Conservation (phyloP, 441 rosid species). For the Eruca vesicaria region DNA sequence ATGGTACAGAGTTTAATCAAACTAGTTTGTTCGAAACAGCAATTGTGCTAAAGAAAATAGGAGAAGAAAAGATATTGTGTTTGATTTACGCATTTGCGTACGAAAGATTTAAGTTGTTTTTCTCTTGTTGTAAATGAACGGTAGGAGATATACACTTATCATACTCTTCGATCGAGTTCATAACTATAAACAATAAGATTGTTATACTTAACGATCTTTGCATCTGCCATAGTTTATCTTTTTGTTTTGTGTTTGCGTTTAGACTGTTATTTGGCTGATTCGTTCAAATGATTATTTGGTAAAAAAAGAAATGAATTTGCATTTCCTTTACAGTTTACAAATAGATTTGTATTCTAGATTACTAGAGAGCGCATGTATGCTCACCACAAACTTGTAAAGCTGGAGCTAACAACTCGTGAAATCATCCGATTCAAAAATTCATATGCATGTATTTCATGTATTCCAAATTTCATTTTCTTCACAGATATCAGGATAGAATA, state of each 20-base stretch:
- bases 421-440: neutral
- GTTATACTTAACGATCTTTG: neutral
- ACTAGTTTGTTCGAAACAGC: neutral
- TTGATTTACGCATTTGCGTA: neutral
- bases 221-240: neutral
- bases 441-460: neutral
- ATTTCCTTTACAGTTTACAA: neutral
- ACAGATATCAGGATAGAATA: neutral
- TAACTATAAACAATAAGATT: neutral
- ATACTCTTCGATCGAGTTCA: neutral
- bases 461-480: neutral
- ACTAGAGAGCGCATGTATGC: neutral
- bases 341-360: neutral
- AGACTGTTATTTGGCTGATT: neutral
- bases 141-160: neutral
- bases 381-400: neutral
- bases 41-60: neutral
- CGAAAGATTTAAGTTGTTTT: neutral
- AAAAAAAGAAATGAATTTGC: neutral
- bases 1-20: neutral
- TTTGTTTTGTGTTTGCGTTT: neutral
- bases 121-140: neutral
- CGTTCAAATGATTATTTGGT: neutral
- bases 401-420: neutral
- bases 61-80: neutral